These are phyloP conservation scores for Pharnaceum exiguum DNA, from an alignment of 148 eudicot genomes.

Conservation along the genomic window DNA sequence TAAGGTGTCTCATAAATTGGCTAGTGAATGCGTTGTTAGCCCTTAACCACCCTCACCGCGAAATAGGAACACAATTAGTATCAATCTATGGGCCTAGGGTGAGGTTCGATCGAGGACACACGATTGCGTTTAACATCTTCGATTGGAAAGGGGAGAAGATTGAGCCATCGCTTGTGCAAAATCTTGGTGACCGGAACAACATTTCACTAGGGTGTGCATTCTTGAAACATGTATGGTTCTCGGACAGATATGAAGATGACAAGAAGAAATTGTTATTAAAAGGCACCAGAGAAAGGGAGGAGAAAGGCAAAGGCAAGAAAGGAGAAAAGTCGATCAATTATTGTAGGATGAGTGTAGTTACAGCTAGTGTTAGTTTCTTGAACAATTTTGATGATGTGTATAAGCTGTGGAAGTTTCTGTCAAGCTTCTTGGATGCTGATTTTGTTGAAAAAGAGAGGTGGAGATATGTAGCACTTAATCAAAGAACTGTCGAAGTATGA, in stretches of 20 bases:
- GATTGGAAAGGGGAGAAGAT: conserved; percentile 77
- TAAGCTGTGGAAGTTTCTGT: conserved; percentile 63
- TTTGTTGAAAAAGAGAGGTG: conserved; percentile 82
- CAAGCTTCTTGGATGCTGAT: conserved; percentile 78
- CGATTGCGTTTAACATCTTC: conserved; percentile 53
- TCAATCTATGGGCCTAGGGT: conserved; percentile 63
- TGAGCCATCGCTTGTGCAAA: conserved; percentile 66
- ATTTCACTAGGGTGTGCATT: conserved; percentile 53
- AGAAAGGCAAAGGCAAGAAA: conserved; percentile 8
- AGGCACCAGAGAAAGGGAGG: conserved; percentile 1
- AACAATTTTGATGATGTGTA: conserved; percentile 78
- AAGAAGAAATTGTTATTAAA: conserved; percentile 19
- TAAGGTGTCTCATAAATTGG: conserved; percentile 61
- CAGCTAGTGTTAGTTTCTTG: conserved; percentile 46
- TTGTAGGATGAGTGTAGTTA: conserved; percentile 37
- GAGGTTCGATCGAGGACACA: conserved; percentile 43
- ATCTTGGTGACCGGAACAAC: conserved; percentile 57
- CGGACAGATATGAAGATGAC: conserved; percentile 37
- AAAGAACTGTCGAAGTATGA: conserved; percentile 48
- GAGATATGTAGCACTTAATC: conserved; percentile 80
- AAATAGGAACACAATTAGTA: conserved; percentile 32
- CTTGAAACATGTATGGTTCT: conserved; percentile 47
- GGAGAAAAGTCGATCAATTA: conserved; percentile 15
- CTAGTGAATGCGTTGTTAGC: conserved; percentile 47
- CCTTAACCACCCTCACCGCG: conserved; percentile 53